These are phyloP conservation scores for Phytophthora melonis DNA, from an alignment of 352 stramenopile species.

Conservation along the genomic window DNA sequence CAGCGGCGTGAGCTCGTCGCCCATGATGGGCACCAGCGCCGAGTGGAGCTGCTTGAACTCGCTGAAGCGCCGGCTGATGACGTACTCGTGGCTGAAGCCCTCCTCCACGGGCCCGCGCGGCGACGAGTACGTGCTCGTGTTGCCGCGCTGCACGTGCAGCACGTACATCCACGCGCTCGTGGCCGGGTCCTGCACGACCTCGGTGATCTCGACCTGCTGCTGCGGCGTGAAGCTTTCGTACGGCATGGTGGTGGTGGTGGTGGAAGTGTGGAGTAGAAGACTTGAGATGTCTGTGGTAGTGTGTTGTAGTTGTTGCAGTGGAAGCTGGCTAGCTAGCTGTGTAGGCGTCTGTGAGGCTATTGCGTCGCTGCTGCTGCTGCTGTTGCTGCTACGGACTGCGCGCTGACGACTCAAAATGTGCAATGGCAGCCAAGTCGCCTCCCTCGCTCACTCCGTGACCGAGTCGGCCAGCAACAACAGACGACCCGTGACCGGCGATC, in stretches of 20 bases:
- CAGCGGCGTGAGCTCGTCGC: slow-evolving; percentile 55
- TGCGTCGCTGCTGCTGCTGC: too few species aligned
- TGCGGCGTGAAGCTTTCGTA: slow-evolving; percentile 80
- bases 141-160: slow-evolving; percentile 56
- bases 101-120: slow-evolving; percentile 44
- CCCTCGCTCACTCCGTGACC: neutral
- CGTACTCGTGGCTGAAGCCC: slow-evolving; percentile 53
- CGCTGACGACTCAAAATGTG: slow-evolving; percentile 31
- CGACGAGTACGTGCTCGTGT: slow-evolving; percentile 45
- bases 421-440: slow-evolving; percentile 30
- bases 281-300: neutral
- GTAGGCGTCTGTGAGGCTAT: too few species aligned
- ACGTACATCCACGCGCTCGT: slow-evolving; percentile 76
- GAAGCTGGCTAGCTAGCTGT: neutral
- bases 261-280: neutral
- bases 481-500: slow-evolving; percentile 29
- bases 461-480: slow-evolving; percentile 9
- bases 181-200: slow-evolving; percentile 66
- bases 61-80: slow-evolving; percentile 70
- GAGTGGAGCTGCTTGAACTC: slow-evolving; percentile 79
- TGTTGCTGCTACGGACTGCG: neutral
- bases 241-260: slow-evolving; percentile 49
- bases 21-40: slow-evolving; percentile 58
- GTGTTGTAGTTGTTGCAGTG: neutral
- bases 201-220: slow-evolving; percentile 69